Base-by-base conservation (phyloP, 1,139 yeast genomes). In the Wickerhamomyces sp. region DNA sequence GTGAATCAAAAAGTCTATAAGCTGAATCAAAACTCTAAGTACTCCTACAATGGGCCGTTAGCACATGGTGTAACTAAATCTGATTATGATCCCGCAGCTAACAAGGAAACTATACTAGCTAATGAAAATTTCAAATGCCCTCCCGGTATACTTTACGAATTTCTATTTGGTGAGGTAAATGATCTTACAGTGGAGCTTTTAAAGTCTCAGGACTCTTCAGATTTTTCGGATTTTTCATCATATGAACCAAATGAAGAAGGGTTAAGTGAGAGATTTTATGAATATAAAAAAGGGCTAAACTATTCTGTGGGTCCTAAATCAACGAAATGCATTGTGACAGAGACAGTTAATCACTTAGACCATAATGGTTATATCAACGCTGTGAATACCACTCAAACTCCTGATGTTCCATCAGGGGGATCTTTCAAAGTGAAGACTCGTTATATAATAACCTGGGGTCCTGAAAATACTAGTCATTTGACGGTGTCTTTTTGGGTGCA, bases 281-380 rank as follows among this genome's bases (percentile, higher is more conserved):
- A 75, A 3, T 94, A 90, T 59, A 73, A 71, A 33, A 90, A 90
- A 61, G 96, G 95, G 0, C 68, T 94, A 45, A 72, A 76, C 44
- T 92, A 81, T 12, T 78, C 96, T 1, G 81, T 94, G 36, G 98
- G 98, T 0, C 98, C 98, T 5, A 90, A 89, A 55, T 95, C 90
- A 48, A 92, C 99, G 3, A 76, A 74, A 46, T 92, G 98, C 64
- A 56, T 75, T 16, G 81, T 86, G 31, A 76, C 76, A 1, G 98
- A 94, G 51, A 71, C 73, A 3, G 63, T 86, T 28, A 73, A 81
- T 35, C 79, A 82, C 46, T 71, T 71, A 54, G 86, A 86, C 51
- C 65, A 76, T 33, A 70, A 75, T 3, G 66, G 69, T 19, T 68
- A 64, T 43, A 74, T 83, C 35, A 68, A 77, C 33, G 79, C 87